Evolutionary conservation across 108 stramenopile species (phyloP), one percentile per base, ranked within the genome.

Genomic region (Nitzschia putrida): DNA sequence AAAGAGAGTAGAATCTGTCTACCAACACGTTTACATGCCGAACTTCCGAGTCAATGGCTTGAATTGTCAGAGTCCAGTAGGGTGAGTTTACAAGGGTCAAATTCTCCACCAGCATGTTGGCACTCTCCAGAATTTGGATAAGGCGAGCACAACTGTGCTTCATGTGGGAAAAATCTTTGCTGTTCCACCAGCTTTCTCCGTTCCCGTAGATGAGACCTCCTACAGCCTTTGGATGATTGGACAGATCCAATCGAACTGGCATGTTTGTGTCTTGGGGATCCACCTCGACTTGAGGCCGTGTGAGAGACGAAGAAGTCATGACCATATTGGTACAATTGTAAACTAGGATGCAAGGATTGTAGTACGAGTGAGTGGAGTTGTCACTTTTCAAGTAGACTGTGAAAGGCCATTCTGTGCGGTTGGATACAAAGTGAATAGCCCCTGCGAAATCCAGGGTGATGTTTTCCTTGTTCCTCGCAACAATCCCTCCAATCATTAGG

Each of bases 311-410:
- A 25, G 43, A 72, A 21, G 71, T 72, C 26, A 72, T 53, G 37
- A 52, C 53, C 3, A 72, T 13, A 43, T 61, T 34, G 2, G 47
- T 72, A 20, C 61, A 55, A 64, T 72, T 60, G 25, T 77, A 24
- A n/a, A 78, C 66, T 39, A 63, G 51, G 21, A 84, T 74, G 6
- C 71, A 73, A 34, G 83, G 83, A 21, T 69, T 75, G 49, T 80
- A 76, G 42, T 57, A 23, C 8, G 16, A 39, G 22, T 49, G 49
- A 8, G 4, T 9, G 4, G 8, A 3, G 7, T 60, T 26, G 23
- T 49, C 58, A 52, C 61, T 59, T n/a, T 57, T 38, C 13, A 73
- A 69, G 34, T 64, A 39, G 18, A 38, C 64, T 8, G 34, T 11
- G 12, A 44, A 41, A 0, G 71, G 63, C 71, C 71, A 72, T 10